Conservation (phyloP, 768 basidiomycete species). For the Pleurotus cornucopiae region DNA sequence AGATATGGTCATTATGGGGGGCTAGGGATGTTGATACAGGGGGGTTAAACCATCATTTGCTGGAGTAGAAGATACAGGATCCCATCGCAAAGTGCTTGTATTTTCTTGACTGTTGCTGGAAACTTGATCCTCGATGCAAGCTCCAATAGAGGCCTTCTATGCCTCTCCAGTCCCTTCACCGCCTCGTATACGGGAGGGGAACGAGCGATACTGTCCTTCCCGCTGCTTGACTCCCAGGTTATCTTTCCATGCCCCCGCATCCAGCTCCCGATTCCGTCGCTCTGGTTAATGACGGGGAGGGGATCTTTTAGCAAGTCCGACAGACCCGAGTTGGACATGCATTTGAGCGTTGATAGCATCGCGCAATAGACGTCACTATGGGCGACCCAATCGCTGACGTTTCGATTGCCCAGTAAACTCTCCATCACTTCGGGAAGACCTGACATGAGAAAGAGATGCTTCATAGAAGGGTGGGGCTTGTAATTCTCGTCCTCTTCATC, state of each 20-base stretch:
- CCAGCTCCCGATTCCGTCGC: conserved; percentile 17
- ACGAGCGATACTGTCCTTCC: background rate
- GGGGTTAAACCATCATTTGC: conserved; percentile 19
- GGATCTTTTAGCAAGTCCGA: conserved; percentile 17
- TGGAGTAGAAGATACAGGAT: conserved; percentile 34
- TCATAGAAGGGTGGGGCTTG: conserved; percentile 14
- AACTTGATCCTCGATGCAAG: conserved; percentile 27
- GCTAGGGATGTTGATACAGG: background rate
- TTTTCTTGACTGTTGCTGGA: conserved; percentile 30
- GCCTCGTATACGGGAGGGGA: conserved; percentile 15
- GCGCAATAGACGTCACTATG: conserved; percentile 27
- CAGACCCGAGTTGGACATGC: conserved; percentile 19
- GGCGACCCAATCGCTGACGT: conserved; percentile 30
- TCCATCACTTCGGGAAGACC: conserved; percentile 29
- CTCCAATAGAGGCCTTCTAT: conserved; percentile 23
- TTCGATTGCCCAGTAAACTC: conserved; percentile 25
- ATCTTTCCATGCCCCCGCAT: conserved; percentile 17
- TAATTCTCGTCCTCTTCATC: conserved; percentile 10
- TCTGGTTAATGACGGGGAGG: conserved; percentile 15
- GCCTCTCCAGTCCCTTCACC: conserved; percentile 23
- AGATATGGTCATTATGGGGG: background rate
- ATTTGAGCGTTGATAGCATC: conserved; percentile 24
- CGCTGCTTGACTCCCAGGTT: conserved; percentile 8
- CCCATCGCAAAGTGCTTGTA: conserved; percentile 32
- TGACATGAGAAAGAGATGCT: conserved; percentile 20